Evolutionary conservation across 345 rosid genomes (phyloP).

Genomic region (Corchorus olitorius): DNA sequence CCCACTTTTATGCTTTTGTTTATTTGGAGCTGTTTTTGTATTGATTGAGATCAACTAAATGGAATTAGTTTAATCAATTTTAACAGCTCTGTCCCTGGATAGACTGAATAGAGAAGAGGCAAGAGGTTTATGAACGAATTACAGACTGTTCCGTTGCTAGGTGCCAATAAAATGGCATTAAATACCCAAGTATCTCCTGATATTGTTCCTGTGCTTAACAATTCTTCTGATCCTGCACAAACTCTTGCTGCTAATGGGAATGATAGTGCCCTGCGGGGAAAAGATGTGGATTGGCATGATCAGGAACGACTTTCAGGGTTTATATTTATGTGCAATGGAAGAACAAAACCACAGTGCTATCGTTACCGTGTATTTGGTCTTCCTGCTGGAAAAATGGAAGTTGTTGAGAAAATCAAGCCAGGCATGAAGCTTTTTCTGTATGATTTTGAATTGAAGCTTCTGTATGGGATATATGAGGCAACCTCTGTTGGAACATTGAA

Average conservation of each 20-base stretch:
- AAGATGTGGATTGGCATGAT: neutral
- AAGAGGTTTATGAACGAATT: neutral
- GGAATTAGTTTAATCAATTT: neutral
- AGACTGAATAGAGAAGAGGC: slow-evolving; percentile 6
- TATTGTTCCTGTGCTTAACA: neutral
- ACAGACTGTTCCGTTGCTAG: neutral
- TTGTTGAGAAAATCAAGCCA: slow-evolving; percentile 44
- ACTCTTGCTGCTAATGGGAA: slow-evolving; percentile 12
- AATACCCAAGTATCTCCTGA: neutral
- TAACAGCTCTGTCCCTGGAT: neutral
- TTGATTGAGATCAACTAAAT: slow-evolving; percentile 4
- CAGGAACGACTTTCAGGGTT: slow-evolving; percentile 40
- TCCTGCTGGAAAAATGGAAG: slow-evolving; percentile 27
- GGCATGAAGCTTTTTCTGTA: slow-evolving; percentile 55
- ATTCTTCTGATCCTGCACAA: slow-evolving; percentile 3
- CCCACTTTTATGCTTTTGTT: neutral
- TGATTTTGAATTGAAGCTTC: slow-evolving; percentile 52
- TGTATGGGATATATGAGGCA: slow-evolving; percentile 52
- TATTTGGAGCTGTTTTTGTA: neutral
- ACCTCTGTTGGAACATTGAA: slow-evolving; percentile 45
- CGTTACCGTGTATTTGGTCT: slow-evolving; percentile 49
- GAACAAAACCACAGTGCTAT: slow-evolving; percentile 48
- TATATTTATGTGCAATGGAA: slow-evolving; percentile 55
- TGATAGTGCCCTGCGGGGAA: slow-evolving; percentile 13
- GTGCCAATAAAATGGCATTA: neutral